Percentiles rank a stretch among this genome's conserved stretches.
These are phyloP conservation scores for Calonectria pauciramosa DNA, from an alignment of 2,329 filamentous ascomycete genomes.

Conservation along the genomic window DNA sequence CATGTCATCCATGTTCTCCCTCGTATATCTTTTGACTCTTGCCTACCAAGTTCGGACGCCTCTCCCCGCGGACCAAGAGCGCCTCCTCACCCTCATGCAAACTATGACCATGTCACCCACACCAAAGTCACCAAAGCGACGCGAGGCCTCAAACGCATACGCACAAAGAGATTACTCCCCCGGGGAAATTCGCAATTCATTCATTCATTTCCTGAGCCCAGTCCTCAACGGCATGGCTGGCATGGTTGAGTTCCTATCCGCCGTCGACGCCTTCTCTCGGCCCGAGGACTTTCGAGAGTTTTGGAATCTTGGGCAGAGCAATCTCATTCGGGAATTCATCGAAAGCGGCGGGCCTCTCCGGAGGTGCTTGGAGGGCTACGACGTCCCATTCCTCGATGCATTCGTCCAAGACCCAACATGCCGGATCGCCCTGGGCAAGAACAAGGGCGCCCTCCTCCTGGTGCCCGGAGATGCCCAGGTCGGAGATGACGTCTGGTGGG, in stretches of 20 bases:
- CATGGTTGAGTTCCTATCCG: slow-evolving; percentile 49
- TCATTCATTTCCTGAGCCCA: slow-evolving; percentile 47
- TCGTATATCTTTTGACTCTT: slow-evolving; percentile 51
- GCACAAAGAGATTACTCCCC: slow-evolving; percentile 36
- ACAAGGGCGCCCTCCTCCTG: slow-evolving; percentile 43
- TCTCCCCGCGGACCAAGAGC: slow-evolving; percentile 41
- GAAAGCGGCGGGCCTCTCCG: slow-evolving; percentile 43
- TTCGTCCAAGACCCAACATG: slow-evolving; percentile 44
- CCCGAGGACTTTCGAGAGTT: slow-evolving; percentile 53
- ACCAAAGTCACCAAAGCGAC: slow-evolving; percentile 25
- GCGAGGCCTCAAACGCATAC: neutral
- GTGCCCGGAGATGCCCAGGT: slow-evolving; percentile 45
- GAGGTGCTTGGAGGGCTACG: slow-evolving; percentile 41
- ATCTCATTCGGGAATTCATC: slow-evolving; percentile 51
- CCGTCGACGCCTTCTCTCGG: slow-evolving; percentile 48
- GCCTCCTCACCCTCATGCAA: slow-evolving; percentile 52
- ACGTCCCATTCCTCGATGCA: slow-evolving; percentile 43
- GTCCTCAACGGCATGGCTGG: slow-evolving; percentile 54
- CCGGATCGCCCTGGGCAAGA: slow-evolving; percentile 45
- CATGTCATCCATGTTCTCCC: slow-evolving; percentile 49
- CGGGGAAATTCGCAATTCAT: slow-evolving; percentile 49
- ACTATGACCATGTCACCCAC: slow-evolving; percentile 51
- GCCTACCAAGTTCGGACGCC: slow-evolving; percentile 49
- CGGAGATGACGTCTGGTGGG: slow-evolving; percentile 46
- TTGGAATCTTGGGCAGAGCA: slow-evolving; percentile 51